These are phyloP conservation scores for Bombardia bombarda DNA, from an alignment of 495 filamentous ascomycete genomes.

Conservation along the genomic window DNA sequence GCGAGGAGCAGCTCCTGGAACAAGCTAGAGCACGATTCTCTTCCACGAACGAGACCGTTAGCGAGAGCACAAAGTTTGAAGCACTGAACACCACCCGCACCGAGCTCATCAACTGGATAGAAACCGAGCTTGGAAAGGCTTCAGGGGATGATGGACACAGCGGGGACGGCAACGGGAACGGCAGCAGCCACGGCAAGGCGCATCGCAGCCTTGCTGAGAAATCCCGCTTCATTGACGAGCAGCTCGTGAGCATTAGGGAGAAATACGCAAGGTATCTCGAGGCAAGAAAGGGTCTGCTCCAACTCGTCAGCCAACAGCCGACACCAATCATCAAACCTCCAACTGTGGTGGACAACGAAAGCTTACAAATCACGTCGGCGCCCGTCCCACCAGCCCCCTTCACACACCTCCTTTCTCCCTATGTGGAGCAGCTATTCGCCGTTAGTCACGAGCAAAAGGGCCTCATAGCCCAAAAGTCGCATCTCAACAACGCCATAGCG, in stretches of 20 bases:
- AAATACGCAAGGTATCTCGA: slow-evolving; percentile 42
- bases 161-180: slow-evolving; percentile 32
- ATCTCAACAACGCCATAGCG: slow-evolving; percentile 48
- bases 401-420: slow-evolving; percentile 42
- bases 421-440: slow-evolving; percentile 45
- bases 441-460: slow-evolving; percentile 55
- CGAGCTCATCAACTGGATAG: slow-evolving; percentile 66
- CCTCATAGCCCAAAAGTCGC: slow-evolving; percentile 55
- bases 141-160: too few relatives aligned
- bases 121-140: slow-evolving; percentile 53
- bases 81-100: slow-evolving; percentile 49
- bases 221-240: slow-evolving; percentile 37
- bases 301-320: slow-evolving; percentile 17
- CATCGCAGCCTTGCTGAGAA: background rate
- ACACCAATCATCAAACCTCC: slow-evolving; percentile 27
- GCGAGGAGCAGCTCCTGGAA: slow-evolving; percentile 54
- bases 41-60: slow-evolving; percentile 19
- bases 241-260: slow-evolving; percentile 37
- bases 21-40: slow-evolving; percentile 40
- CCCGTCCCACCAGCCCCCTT: slow-evolving; percentile 15
- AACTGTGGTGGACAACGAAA: background rate
- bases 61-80: slow-evolving; percentile 32
- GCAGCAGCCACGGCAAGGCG: slow-evolving; percentile 23
- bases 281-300: slow-evolving; percentile 36
- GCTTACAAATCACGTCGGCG: slow-evolving; percentile 10